Percentiles rank a stretch among this genome's conserved stretches.
Conservation (phyloP, 768 basidiomycete species). For the Mycena venus region DNA sequence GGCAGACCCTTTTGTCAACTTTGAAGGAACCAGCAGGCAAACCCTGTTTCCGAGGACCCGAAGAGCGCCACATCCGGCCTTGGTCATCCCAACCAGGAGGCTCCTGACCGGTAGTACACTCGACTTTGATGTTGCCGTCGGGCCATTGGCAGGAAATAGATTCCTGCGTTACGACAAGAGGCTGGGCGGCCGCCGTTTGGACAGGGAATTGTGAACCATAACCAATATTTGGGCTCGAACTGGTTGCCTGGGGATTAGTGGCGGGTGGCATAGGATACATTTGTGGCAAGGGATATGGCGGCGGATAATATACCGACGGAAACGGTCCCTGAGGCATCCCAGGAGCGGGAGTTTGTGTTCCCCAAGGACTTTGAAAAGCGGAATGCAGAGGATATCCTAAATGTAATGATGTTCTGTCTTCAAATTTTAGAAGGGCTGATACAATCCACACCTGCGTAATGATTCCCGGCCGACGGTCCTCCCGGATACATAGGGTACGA, state of each 20-base stretch:
- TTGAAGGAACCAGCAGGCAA: not conserved
- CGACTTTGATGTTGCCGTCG: slow-evolving; percentile 1
- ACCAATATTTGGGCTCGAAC: not conserved
- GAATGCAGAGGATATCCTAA: not conserved
- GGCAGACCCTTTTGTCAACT: not conserved
- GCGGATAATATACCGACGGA: not conserved
- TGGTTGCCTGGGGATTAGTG: not conserved
- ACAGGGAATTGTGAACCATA: not conserved
- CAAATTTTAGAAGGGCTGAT: too few relatives aligned
- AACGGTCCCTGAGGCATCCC: not conserved
- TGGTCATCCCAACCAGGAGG: not conserved
- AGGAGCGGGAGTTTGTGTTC: not conserved
- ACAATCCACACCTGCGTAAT: not conserved
- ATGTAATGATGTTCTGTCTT: not conserved
- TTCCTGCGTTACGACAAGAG: not conserved
- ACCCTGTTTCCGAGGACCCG: slow-evolving; percentile 1
- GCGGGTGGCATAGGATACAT: not conserved
- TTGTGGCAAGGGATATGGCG: slow-evolving; percentile 1
- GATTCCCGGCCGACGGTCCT: not conserved
- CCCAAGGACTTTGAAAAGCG: not conserved
- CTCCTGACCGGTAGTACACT: not conserved
- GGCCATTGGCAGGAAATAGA: not conserved
- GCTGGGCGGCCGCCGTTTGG: not conserved
- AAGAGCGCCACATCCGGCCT: slow-evolving; percentile 13
- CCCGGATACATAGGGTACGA: not conserved